phyloP scores from a whole-genome alignment of 768 basidiomycete genomes.

The Gloeopeniophorella convolvens region DNA sequence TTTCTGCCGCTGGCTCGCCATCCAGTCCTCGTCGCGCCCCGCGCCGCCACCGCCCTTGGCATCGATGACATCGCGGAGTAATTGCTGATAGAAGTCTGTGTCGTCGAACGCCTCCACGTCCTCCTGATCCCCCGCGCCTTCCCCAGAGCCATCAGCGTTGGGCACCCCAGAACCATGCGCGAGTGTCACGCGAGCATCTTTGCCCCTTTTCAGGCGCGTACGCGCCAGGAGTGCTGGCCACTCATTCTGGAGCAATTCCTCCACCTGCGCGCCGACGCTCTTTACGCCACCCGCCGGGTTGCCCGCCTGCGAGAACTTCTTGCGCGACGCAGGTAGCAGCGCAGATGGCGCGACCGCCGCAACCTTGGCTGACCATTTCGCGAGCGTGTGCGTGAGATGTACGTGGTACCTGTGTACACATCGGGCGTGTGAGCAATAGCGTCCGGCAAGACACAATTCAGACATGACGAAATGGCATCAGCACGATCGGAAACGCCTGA shows the following conservation, averaged over 20 bases:
- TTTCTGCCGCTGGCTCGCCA: conserved; percentile 55
- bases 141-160: conserved; percentile 29
- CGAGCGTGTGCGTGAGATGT: conserved; percentile 66
- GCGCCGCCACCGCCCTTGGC: conserved; percentile 37
- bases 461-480: background rate
- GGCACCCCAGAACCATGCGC: conserved; percentile 27
- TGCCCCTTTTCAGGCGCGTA: conserved; percentile 52
- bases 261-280: conserved; percentile 68
- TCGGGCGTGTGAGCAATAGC: background rate
- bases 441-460: conserved; percentile 6
- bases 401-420: conserved; percentile 67
- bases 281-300: conserved; percentile 45
- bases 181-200: conserved; percentile 35
- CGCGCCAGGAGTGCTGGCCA: conserved; percentile 52
- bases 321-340: conserved; percentile 63
- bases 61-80: conserved; percentile 89
- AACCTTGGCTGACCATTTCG: conserved; percentile 95
- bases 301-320: conserved; percentile 44
- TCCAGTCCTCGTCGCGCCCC: conserved; percentile 52
- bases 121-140: conserved; percentile 30
- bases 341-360: conserved; percentile 83
- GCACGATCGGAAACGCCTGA: conserved; percentile 17
- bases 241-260: conserved; percentile 56
- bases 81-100: conserved; percentile 88
- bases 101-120: conserved; percentile 69